Evolutionary conservation across 805 yeast species (phyloP), one percentile per base, ranked within the genome.

Genomic region (Danielozyma ontarioensis): DNA sequence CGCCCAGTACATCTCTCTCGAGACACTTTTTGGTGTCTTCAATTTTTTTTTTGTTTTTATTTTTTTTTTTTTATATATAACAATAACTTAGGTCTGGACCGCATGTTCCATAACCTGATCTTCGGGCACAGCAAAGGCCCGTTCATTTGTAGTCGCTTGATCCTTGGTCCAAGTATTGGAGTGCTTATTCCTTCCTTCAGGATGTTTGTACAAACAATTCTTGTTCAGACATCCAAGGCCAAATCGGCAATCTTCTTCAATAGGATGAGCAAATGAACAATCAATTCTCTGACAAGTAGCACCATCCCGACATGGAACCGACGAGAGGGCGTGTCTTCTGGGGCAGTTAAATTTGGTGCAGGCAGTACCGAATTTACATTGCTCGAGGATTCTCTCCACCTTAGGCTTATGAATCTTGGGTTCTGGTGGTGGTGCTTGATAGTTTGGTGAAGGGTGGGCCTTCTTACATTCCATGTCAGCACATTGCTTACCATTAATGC

Each of bases 251-350:
- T 72, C 80, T 51, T 82, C 89, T 42, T 70, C 70, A 25, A 85
- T 64, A 27, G 95, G 95, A 57, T 88, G 97, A 14, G 83, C 71
- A 57, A 86, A 88, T 31, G 72, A 68, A 62, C 97, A 88, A 56
- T 88, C 93, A 31, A 76, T 65, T 57, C 95, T 76, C 13, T 76
- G 71, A 64, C 97, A 88, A 31, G 69, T 70, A 17, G 75, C 74
- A 17, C 96, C 96, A 19, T 80, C 85, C 52, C 95, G 84, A 55
- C 97, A 88, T 40, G 84, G 59, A 18, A 79, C 75, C 5, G 74
- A 69, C 6, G 84, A 69, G 13, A 77, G 71, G 2, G 96, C 94
- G 59, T 88, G 97, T 62, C 97, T 77, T 56, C 74, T 83, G 39
- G 83, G 80, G 61, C 97, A 88, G 48, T 70, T 72, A 45, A 70